Evolutionary conservation across 2,329 filamentous ascomycete species (phyloP), one percentile per base, ranked within the genome.

Genomic region (Paecilomyces fulvus): DNA sequence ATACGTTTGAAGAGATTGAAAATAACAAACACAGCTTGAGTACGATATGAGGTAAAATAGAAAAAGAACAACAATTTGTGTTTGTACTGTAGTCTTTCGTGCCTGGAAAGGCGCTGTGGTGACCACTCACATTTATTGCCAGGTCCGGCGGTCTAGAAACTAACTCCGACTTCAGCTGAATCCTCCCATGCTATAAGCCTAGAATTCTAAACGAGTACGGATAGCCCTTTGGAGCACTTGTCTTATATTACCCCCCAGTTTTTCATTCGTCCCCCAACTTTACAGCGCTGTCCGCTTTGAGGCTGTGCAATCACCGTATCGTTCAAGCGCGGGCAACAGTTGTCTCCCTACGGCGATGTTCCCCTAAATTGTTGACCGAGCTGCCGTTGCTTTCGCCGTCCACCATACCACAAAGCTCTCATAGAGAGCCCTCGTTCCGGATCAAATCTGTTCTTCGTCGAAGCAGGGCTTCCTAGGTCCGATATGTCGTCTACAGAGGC

Each of bases 401-500:
- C 20, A 25, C 48, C 48, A 23, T n/a, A 49, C 21, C 10, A 25
- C 14, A 21, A 21, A n/a, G 14, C 37, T 43, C 37, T 43, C 6
- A 17, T 43, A 43, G 37, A 43, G 37, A 43, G n/a, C 17, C n/a
- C 17, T 31, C 30, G 6, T 43, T 17, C 37, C n/a, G 14, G 37
- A 43, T 17, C 37, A 17, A 17, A 43, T 6, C 20, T 20, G 14
- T 49, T n/a, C 20, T 20, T 20, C 10, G 4, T 49, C 48, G 11
- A 5, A 49, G 5, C 3, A n/a, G 20, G n/a, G 48, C 48, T 49
- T 9, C 23, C 55, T 48, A 58, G 37, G 56, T 49, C 43, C 55
- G 54, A 69, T 68, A 69, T 59, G 51, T 62, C 67, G 49, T 61
- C 66, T 20, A 59, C 60, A 30, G 65, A 64, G 52, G 59, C 61